phyloP scores from a whole-genome alignment of 768 basidiomycete species.

The Mycena rebaudengoi region DNA sequence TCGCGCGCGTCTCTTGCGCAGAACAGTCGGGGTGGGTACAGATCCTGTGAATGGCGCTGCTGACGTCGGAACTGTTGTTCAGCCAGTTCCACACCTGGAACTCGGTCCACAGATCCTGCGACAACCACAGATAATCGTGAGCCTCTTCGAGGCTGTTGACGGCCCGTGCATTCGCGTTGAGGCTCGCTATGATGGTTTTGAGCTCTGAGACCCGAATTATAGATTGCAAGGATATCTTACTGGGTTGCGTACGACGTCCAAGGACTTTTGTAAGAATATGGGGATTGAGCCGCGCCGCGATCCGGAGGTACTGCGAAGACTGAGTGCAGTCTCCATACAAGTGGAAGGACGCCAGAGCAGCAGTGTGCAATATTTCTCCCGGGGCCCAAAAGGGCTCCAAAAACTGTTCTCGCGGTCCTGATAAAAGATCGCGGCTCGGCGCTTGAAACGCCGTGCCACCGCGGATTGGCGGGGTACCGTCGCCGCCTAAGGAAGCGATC shows the following conservation, averaged over 20 bases:
- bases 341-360: slow-evolving; percentile 39
- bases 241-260: slow-evolving; percentile 33
- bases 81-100: slow-evolving; percentile 21
- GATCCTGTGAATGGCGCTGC: slow-evolving; percentile 28
- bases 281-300: slow-evolving; percentile 35
- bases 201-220: not conserved
- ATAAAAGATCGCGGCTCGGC: not conserved
- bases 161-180: slow-evolving; percentile 30
- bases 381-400: slow-evolving; percentile 3
- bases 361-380: slow-evolving; percentile 32
- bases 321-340: slow-evolving; percentile 35
- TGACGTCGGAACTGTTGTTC: slow-evolving; percentile 21
- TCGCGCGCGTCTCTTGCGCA: slow-evolving; percentile 28
- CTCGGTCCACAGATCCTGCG: slow-evolving; percentile 41
- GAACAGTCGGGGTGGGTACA: slow-evolving; percentile 33
- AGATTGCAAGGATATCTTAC: slow-evolving; percentile 18
- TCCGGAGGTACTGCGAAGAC: slow-evolving; percentile 39
- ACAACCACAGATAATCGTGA: slow-evolving; percentile 44
- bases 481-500: not conserved
- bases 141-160: slow-evolving; percentile 40
- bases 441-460: slow-evolving; percentile 15
- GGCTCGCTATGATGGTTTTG: slow-evolving; percentile 19
- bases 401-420: slow-evolving; percentile 16
- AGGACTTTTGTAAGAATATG: slow-evolving; percentile 38
- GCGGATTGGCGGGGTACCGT: not conserved